These are phyloP conservation scores for Rhynchosporium secalis DNA, from an alignment of 2,329 filamentous ascomycete genomes.

Conservation along the genomic window DNA sequence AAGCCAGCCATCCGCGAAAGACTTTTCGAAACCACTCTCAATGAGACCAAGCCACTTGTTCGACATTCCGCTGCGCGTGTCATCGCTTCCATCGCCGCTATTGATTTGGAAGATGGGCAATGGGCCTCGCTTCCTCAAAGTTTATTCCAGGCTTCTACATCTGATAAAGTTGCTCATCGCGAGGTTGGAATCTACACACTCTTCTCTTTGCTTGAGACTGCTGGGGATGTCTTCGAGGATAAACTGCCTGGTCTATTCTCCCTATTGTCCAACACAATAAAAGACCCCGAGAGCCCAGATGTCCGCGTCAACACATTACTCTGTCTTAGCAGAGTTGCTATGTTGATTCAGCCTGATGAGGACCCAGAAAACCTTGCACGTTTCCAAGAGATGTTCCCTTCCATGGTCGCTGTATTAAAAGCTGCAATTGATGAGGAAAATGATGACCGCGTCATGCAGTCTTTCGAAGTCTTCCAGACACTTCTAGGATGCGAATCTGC, in stretches of 20 bases:
- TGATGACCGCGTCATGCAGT: constrained; percentile 84
- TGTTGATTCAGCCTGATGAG: constrained; percentile 86
- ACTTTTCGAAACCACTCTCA: constrained; percentile 79
- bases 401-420: constrained; percentile 89
- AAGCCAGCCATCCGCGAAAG: constrained; percentile 79
- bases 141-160: constrained; percentile 77
- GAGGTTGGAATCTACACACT: constrained; percentile 93
- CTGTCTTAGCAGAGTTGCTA: constrained; percentile 82
- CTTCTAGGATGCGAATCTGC: constrained; percentile 87
- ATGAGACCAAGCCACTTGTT: constrained; percentile 73
- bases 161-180: constrained; percentile 72
- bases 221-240: constrained; percentile 80
- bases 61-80: constrained; percentile 87
- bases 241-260: constrained; percentile 77
- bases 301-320: constrained; percentile 94
- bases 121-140: constrained; percentile 80
- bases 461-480: constrained; percentile 96
- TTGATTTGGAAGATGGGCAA: constrained; percentile 84
- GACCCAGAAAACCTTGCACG: constrained; percentile 70
- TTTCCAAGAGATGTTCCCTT: constrained; percentile 78
- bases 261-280: constrained; percentile 83
- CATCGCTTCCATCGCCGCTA: constrained; percentile 79
- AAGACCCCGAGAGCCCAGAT: constrained; percentile 85
- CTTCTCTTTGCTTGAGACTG: constrained; percentile 85
- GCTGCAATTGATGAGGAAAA: constrained; percentile 75